These are phyloP conservation scores for Moniliophthora roreri DNA, from an alignment of 1,284 basidiomycete genomes.

Conservation along the genomic window DNA sequence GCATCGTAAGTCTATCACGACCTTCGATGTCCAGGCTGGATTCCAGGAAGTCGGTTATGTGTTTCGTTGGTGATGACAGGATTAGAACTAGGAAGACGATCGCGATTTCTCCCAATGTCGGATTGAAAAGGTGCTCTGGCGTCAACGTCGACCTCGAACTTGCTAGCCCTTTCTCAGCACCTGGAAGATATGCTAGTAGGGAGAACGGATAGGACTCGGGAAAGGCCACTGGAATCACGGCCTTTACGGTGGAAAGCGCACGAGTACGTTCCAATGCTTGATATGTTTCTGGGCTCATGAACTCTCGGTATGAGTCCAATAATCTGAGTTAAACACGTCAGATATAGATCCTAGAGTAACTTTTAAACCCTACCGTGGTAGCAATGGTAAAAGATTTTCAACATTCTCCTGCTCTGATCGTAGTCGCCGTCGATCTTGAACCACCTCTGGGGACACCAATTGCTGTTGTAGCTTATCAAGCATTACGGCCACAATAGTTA, in stretches of 20 bases:
- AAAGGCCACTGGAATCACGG: slow-evolving; percentile 79
- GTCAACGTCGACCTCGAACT: slow-evolving; percentile 38
- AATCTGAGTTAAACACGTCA: slow-evolving; percentile 42
- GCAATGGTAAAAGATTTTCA: slow-evolving; percentile 82
- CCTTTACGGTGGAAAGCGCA: slow-evolving; percentile 59
- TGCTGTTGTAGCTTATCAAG: slow-evolving; percentile 87
- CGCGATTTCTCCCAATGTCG: slow-evolving; percentile 83
- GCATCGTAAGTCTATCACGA: slow-evolving; percentile 67
- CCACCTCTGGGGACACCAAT: slow-evolving; percentile 67
- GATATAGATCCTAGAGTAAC: slow-evolving; percentile 11
- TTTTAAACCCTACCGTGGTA: slow-evolving; percentile 70
- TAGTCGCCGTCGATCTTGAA: slow-evolving; percentile 59
- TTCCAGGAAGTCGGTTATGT: slow-evolving; percentile 80
- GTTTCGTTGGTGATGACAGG: slow-evolving; percentile 75
- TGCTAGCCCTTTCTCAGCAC: slow-evolving; percentile 44
- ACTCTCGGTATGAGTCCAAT: slow-evolving; percentile 86
- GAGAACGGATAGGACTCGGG: slow-evolving; percentile 94
- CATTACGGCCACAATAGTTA: slow-evolving; percentile 87
- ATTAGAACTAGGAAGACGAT: slow-evolving; percentile 85
- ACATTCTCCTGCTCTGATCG: slow-evolving; percentile 92
- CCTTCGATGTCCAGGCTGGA: slow-evolving; percentile 86
- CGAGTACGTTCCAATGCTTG: slow-evolving; percentile 72
- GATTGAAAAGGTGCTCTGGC: slow-evolving; percentile 61
- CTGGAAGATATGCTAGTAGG: slow-evolving; percentile 68
- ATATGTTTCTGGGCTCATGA: slow-evolving; percentile 66